Conservation (phyloP, 148 eudicot species). For the Rheum nobile region DNA sequence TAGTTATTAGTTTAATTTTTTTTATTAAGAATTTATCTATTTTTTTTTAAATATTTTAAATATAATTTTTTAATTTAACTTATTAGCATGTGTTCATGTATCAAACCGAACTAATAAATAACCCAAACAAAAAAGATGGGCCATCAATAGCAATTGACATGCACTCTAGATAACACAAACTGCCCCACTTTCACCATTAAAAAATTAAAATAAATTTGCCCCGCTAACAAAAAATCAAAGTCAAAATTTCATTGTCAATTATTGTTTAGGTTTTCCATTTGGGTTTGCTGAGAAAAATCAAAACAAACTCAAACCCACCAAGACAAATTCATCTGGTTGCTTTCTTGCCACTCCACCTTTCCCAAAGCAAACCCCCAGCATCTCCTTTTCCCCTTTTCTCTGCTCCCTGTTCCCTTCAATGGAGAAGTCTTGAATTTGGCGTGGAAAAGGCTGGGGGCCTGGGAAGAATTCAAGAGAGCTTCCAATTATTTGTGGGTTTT, state of each 20-base stretch:
- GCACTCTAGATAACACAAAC: not conserved
- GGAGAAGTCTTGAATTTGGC: not conserved
- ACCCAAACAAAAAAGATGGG: not conserved
- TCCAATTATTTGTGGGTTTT: not conserved
- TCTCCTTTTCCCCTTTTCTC: not conserved
- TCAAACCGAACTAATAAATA: not conserved
- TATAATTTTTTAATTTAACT: too few species aligned
- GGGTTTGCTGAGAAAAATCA: not conserved
- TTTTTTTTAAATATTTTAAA: too few species aligned
- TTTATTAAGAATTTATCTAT: too few species aligned
- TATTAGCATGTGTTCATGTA: too few species aligned
- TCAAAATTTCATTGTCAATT: not conserved
- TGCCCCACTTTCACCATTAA: not conserved
- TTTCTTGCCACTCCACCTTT: not conserved
- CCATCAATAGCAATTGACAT: not conserved
- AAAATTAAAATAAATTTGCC: not conserved
- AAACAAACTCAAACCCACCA: constrained; percentile 7
- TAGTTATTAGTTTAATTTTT: too few species aligned
- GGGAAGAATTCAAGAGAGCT: not conserved
- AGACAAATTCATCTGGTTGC: not conserved
- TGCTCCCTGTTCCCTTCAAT: not conserved
- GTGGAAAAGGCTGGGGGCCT: not conserved
- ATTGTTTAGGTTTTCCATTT: not conserved
- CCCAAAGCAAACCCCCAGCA: not conserved
- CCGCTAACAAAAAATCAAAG: not conserved